Evolutionary conservation across 2,329 filamentous ascomycete species (phyloP).

Genomic region (Paracamarosporium sp.): DNA sequence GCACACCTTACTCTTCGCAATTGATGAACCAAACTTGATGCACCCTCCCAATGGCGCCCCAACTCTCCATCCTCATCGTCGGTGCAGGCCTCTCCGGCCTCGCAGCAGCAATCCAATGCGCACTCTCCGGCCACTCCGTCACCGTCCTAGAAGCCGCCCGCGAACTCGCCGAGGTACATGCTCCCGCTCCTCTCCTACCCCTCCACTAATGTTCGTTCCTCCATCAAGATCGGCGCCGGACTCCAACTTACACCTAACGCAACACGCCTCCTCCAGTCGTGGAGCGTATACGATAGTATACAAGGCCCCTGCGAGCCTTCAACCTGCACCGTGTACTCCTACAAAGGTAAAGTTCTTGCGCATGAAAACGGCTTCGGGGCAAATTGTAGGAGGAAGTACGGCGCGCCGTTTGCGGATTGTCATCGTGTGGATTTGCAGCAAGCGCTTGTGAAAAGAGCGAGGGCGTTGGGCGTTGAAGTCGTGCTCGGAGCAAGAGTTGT

Average conservation of each 20-base stretch:
- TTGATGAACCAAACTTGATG: background rate
- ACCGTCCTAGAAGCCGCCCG: constrained; percentile 52
- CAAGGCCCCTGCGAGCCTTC: constrained; percentile 52
- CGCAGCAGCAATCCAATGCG: constrained; percentile 46
- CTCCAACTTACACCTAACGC: constrained; percentile 48
- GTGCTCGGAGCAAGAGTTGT: constrained; percentile 57
- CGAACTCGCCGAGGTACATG: constrained; percentile 50
- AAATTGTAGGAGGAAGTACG: constrained; percentile 62
- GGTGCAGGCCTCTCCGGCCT: constrained; percentile 52
- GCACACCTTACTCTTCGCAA: no score
- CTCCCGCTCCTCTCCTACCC: background rate
- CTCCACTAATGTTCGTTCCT: background rate
- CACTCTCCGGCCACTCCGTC: constrained; percentile 47
- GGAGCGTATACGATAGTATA: constrained; percentile 57
- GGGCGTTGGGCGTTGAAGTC: constrained; percentile 61
- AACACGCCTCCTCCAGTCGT: constrained; percentile 58
- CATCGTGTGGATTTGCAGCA: constrained; percentile 68
- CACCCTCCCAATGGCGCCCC: constrained; percentile 10
- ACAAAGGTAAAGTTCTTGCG: constrained; percentile 57
- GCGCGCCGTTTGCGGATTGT: constrained; percentile 64
- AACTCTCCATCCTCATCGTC: constrained; percentile 44
- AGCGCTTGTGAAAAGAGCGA: constrained; percentile 59
- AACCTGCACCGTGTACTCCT: constrained; percentile 60
- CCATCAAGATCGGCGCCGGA: constrained; percentile 40
- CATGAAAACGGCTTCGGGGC: constrained; percentile 60